A percentile compares a stretch with the other conserved stretches of the same genome.
Evolutionary conservation across 2,329 filamentous ascomycete species (phyloP).

Genomic region (Aspergillus sergii): DNA sequence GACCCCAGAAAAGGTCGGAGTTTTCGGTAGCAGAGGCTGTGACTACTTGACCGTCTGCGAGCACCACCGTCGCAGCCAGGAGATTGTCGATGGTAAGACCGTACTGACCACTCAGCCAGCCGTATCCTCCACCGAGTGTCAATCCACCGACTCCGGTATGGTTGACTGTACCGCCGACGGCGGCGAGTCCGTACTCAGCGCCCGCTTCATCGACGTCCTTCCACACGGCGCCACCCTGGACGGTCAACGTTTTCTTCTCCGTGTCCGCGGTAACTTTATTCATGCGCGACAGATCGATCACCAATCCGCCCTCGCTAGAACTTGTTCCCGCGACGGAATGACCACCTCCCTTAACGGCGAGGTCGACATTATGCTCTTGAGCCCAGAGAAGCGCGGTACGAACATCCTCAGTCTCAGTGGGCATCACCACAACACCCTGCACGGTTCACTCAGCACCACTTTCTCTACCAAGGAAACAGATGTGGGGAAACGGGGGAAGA

Average conservation of each 20-base stretch:
- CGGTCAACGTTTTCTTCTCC: slow-evolving; percentile 49
- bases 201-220: slow-evolving; percentile 58
- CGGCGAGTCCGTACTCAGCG: slow-evolving; percentile 57
- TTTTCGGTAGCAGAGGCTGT: slow-evolving; percentile 48
- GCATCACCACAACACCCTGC: slow-evolving; percentile 51
- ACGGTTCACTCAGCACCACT: not conserved
- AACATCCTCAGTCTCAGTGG: slow-evolving; percentile 45
- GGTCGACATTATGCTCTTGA: slow-evolving; percentile 31
- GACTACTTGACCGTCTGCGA: slow-evolving; percentile 44
- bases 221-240: slow-evolving; percentile 59
- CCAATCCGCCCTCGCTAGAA: slow-evolving; percentile 57
- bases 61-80: slow-evolving; percentile 41
- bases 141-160: slow-evolving; percentile 65
- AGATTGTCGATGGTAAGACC: slow-evolving; percentile 60
- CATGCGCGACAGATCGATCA: slow-evolving; percentile 60
- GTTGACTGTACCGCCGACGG: slow-evolving; percentile 64
- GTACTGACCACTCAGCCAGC: slow-evolving; percentile 56
- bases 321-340: slow-evolving; percentile 58
- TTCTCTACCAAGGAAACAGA: not conserved
- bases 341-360: slow-evolving; percentile 35
- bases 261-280: slow-evolving; percentile 53
- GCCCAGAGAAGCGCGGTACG: slow-evolving; percentile 51
- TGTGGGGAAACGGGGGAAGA: not conserved
- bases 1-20: slow-evolving; percentile 53
- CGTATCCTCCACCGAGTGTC: slow-evolving; percentile 61